Conservation (phyloP, 2,329 filamentous ascomycete species). For the Paecilomyces formosus region DNA sequence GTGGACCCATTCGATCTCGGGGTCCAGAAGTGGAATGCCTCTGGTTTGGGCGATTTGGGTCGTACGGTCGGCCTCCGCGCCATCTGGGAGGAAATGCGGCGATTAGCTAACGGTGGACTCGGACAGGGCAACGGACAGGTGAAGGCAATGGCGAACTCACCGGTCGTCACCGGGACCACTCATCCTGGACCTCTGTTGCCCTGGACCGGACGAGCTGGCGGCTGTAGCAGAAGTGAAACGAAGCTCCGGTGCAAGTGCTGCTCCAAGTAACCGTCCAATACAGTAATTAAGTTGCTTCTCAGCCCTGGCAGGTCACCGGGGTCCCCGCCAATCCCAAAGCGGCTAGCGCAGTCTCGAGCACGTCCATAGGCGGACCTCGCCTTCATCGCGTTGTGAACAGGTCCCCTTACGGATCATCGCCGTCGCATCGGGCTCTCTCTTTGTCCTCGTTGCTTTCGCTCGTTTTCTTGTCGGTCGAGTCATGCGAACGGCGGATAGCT, state of each 20-base stretch:
- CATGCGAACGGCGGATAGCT: background rate
- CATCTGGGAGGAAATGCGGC: conserved; percentile 19
- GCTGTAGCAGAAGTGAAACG: conserved; percentile 3
- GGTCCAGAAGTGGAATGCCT: conserved; percentile 22
- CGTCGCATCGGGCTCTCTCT: background rate
- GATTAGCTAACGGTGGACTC: background rate
- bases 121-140: background rate
- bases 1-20: conserved; percentile 23
- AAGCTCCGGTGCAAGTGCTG: background rate
- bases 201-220: conserved; percentile 1
- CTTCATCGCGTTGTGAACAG: background rate
- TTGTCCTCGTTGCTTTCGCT: background rate
- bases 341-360: background rate
- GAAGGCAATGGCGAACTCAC: conserved; percentile 15
- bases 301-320: background rate
- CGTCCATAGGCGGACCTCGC: background rate
- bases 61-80: conserved; percentile 30
- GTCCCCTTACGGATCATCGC: background rate
- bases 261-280: background rate
- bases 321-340: background rate
- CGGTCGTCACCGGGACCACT: conserved; percentile 29
- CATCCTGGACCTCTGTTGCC: conserved; percentile 18
- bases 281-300: background rate
- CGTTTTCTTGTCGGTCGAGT: background rate
- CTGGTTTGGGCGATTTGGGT: conserved; percentile 29